phyloP scores from a whole-genome alignment of 805 yeast genomes.

The Hyphopichia homilentoma region DNA sequence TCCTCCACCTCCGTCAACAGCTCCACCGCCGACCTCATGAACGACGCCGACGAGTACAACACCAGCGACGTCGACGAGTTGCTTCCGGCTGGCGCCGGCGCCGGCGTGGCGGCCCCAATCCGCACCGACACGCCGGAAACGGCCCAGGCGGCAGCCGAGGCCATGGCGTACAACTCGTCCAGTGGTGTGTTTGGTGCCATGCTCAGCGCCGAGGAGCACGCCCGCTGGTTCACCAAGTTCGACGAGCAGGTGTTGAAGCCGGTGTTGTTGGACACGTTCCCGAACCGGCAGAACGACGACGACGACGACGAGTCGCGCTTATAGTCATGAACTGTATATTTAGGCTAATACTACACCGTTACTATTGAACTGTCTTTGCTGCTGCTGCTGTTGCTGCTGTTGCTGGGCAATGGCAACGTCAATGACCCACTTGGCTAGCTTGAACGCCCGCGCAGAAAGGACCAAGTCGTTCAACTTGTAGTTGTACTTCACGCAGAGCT shows the following conservation, averaged over 20 bases:
- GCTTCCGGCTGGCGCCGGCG: slow-evolving; percentile 17
- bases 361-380: too few relatives aligned
- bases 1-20: slow-evolving; percentile 9
- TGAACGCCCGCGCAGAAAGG: slow-evolving; percentile 58
- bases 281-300: slow-evolving; percentile 15
- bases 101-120: too few relatives aligned
- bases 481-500: slow-evolving; percentile 62
- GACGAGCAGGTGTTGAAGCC: slow-evolving; percentile 95
- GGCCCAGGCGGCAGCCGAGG: slow-evolving; percentile 1
- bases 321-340: too few relatives aligned
- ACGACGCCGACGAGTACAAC: slow-evolving; percentile 17
- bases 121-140: slow-evolving; percentile 4
- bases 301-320: too few relatives aligned
- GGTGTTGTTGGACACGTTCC: slow-evolving; percentile 67
- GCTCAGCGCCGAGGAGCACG: slow-evolving; percentile 63
- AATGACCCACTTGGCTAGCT: slow-evolving; percentile 68
- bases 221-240: slow-evolving; percentile 88
- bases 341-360: too few relatives aligned
- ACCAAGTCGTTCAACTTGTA: slow-evolving; percentile 61
- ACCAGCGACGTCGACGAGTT: slow-evolving; percentile 39
- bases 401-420: slow-evolving; percentile 56
- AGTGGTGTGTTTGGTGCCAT: slow-evolving; percentile 38
- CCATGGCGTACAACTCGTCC: slow-evolving; percentile 5
- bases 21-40: slow-evolving; percentile 16
- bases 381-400: slow-evolving; percentile 8